Percentiles rank a stretch among this genome's conserved stretches.
These are phyloP conservation scores for Epichloe sibirici DNA, from an alignment of 2,329 filamentous ascomycete genomes.

Conservation along the genomic window DNA sequence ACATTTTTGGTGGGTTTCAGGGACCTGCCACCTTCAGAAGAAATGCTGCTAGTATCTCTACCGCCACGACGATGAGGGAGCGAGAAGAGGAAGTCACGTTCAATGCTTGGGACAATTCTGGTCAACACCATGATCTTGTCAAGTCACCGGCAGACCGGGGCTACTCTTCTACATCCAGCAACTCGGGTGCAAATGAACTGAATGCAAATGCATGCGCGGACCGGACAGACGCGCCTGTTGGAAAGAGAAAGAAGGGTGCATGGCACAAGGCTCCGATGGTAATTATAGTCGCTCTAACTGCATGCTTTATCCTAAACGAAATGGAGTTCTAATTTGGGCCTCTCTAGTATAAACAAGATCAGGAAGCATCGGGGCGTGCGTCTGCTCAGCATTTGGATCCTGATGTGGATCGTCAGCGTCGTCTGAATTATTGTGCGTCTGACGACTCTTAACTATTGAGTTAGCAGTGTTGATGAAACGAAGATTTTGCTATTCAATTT, in stretches of 20 bases:
- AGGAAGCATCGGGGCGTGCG: not conserved
- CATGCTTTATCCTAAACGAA: not conserved
- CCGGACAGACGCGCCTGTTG: not conserved
- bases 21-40: not conserved
- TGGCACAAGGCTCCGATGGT: slow-evolving; percentile 14
- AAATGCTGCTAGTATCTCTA: slow-evolving; percentile 14
- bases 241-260: slow-evolving; percentile 7
- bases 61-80: slow-evolving; percentile 18
- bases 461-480: not conserved
- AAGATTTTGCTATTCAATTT: not conserved
- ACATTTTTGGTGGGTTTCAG: not conserved
- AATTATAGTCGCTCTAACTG: slow-evolving; percentile 2
- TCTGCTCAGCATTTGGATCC: slow-evolving; percentile 7
- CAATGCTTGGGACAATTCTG: slow-evolving; percentile 21
- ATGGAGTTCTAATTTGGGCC: not conserved
- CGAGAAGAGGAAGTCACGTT: slow-evolving; percentile 7
- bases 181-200: not conserved
- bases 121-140: slow-evolving; percentile 10
- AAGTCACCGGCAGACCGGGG: slow-evolving; percentile 14
- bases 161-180: slow-evolving; percentile 5
- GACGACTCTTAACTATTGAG: slow-evolving; percentile 11
- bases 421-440: slow-evolving; percentile 12
- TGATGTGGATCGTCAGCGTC: slow-evolving; percentile 10
- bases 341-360: not conserved
- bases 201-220: not conserved